A percentile compares a stretch with the other conserved stretches of the same genome.
Evolutionary conservation across 1,284 basidiomycete genomes (phyloP).

Genomic region (Amylostereum areolatum): DNA sequence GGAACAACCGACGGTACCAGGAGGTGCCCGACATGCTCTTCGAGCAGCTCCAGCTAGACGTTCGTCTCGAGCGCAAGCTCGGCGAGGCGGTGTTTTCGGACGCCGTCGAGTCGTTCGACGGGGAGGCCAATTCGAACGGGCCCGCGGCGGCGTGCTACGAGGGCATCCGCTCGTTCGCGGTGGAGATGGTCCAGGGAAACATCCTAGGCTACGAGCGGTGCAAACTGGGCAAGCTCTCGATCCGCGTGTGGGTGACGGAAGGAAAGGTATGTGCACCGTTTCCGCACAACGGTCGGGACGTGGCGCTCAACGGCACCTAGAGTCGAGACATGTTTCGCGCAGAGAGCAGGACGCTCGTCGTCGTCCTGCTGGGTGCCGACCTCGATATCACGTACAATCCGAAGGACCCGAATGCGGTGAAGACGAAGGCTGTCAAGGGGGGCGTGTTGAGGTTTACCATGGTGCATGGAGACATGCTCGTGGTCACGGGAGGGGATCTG

Average conservation of each 20-base stretch:
- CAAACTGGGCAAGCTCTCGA: background rate
- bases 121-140: background rate
- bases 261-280: slow-evolving; percentile 7
- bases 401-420: background rate
- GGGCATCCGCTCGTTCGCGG: background rate
- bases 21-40: slow-evolving; percentile 26
- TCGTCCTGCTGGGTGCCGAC: slow-evolving; percentile 28
- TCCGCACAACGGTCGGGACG: background rate
- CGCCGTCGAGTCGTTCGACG: background rate
- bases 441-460: slow-evolving; percentile 37
- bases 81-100: slow-evolving; percentile 3
- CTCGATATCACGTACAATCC: slow-evolving; percentile 20
- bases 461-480: slow-evolving; percentile 50
- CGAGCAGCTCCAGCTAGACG: slow-evolving; percentile 27
- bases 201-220: background rate
- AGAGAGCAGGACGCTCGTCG: slow-evolving; percentile 10
- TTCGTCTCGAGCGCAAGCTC: slow-evolving; percentile 20
- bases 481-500: slow-evolving; percentile 45
- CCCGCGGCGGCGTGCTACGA: background rate
- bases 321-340: slow-evolving; percentile 13
- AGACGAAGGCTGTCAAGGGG: slow-evolving; percentile 7
- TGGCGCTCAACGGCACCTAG: slow-evolving; percentile 12
- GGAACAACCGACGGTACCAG: slow-evolving; percentile 30
- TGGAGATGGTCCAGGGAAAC: background rate
- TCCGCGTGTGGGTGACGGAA: slow-evolving; percentile 9